phyloP scores from a whole-genome alignment of 805 yeast species.

The Metschnikowia noctiluminum region DNA sequence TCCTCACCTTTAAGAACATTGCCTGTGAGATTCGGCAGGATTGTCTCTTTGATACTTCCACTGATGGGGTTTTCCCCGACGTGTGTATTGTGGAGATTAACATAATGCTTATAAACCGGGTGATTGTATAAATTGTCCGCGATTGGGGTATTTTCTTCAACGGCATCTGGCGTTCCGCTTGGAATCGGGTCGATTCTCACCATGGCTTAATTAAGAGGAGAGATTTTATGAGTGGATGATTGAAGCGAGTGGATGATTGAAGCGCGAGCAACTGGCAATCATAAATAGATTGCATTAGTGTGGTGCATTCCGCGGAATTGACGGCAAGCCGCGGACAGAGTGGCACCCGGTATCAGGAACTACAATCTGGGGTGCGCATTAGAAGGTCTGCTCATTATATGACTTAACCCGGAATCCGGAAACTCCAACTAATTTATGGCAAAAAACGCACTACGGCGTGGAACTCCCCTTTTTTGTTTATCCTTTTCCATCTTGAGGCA shows the following conservation, averaged over 20 bases:
- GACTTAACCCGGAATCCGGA: background rate
- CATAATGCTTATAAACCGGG: conserved; percentile 15
- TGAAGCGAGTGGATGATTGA: too few species aligned
- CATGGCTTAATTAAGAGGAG: background rate
- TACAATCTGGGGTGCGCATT: background rate
- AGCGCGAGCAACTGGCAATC: background rate
- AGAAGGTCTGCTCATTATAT: background rate
- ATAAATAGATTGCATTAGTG: too few species aligned
- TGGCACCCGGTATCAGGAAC: background rate
- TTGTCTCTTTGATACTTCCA: conserved; percentile 23
- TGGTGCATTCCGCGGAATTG: background rate
- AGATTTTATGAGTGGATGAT: too few species aligned
- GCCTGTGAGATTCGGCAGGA: conserved; percentile 37
- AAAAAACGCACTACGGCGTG: too few species aligned
- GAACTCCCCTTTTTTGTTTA: too few species aligned
- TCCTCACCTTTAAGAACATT: conserved; percentile 31
- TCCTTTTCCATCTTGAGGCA: too few species aligned
- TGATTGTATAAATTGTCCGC: conserved; percentile 10
- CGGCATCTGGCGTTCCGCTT: background rate
- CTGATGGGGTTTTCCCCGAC: conserved; percentile 11
- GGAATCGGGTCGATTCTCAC: background rate
- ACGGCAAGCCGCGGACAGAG: background rate
- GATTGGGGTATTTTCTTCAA: background rate
- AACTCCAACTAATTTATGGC: too few species aligned
- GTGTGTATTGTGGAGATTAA: conserved; percentile 12